Base-by-base conservation (phyloP, 441 rosid species). In the Monsonia emarginata region DNA sequence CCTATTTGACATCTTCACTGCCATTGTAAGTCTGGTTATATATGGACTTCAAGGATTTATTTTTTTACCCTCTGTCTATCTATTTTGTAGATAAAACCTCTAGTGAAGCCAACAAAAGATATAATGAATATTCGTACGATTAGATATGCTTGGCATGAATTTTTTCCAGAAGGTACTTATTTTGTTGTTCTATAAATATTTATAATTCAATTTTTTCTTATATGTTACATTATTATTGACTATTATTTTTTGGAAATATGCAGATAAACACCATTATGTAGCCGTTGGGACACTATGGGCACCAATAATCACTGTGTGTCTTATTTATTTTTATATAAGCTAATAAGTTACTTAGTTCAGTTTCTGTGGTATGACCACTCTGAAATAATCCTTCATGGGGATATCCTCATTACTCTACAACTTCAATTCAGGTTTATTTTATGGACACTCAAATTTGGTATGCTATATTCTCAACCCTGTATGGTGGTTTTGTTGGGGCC, bases 371-470 rank as follows among this genome's bases (percentile, higher is more conserved):
- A 58, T n/a, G 42, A 32, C 4, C 14, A 32, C 16, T 59, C 22
- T 42, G 30, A 54, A 27, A 27, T 40, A 61, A 52, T 60, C 19
- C 57, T 50, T 18, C 48, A 56, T 68, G 62, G 65, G n/a, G 50
- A 30, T 6, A 38, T 57, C 64, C 44, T 64, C 52, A 62, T 78
- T 24, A 62, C 61, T 65, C 66, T 74, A 61, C 26, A 42, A 62
- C 58, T 78, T 65, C 54, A 30, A 61, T 79, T 81, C 82, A 95
- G 97, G 85, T 95, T 54, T 94, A 94, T 76, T 94, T 94, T 66
- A 86, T 94, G 97, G 99, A 95, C 81, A 85, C 96, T 63, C 98
- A 95, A 83, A 88, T 95, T 72, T 95, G 97, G 99, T 95, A 91
- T 83, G 74, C 98, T 61, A 79, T 88, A 68, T 86, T 75, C 79